Base-by-base conservation (phyloP, 495 filamentous ascomycete species). In the Aspergillus olivimuriae region DNA sequence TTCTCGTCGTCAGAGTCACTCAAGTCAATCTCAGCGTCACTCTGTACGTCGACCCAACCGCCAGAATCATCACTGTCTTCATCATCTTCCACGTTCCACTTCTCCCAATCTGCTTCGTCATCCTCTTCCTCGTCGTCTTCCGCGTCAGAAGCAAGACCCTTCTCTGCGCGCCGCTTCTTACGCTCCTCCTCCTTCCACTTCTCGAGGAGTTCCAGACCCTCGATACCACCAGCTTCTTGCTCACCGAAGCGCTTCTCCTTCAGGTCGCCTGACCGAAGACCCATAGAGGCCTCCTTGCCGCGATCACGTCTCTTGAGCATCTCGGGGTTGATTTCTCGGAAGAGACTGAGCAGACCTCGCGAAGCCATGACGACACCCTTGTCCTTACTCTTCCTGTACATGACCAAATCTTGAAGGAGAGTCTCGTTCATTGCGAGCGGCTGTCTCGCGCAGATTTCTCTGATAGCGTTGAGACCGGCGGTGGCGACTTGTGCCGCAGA, bases 281-380 rank as follows among this genome's bases (percentile, higher is more conserved):
- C 81, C 60, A 99, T 87, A 12, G 88, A 78, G n/a, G 92, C 94
- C 21, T 86, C 83, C 68, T 94, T 95, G 39, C 94, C 94, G 45
- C 94, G 76, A 58, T 94, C 90, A 49, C 88, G 79, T 68, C 87
- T 88, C 68, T 84, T 83, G 34, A 99, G 72, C 78, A 96, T 83
- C 45, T 90, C 83, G 0, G 94, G 84, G 20, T 83, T 88, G 18
- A 94, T 80, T 54, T 97, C 89, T 41, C 94, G 76, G 64, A 89
- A 99, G 2, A 99, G 75, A 50, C 84, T 83, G 38, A 97, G 77
- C 11, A 99, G 68, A 43, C 89, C 90, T 55, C 89, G 86, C 10
- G 89, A 88, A 12, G 91, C 94, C 91, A 99, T 97, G 74, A 94
- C 85, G 10, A 94, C 87, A 46, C 89, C 89, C 66, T 97, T 97